Evolutionary conservation across 345 rosid genomes (phyloP), one percentile per base, ranked within the genome.

Genomic region (Eutrema yunnanense): DNA sequence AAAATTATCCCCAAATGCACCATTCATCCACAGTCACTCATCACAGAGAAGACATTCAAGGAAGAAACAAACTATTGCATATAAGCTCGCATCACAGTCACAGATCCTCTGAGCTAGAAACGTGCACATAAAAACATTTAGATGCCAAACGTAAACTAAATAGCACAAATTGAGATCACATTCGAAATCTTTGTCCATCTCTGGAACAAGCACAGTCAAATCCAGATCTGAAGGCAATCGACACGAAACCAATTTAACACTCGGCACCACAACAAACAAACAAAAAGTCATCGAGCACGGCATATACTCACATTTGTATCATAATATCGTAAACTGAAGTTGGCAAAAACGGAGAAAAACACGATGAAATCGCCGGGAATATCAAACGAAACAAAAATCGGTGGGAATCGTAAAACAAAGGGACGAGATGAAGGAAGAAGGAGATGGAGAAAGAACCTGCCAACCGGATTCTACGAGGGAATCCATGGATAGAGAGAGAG

Each of bases 401-500:
- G n/a, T n/a, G n/a, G n/a, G n/a, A n/a, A n/a, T n/a, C n/a, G n/a
- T n/a, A n/a, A n/a, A n/a, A n/a, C n/a, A n/a, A 48, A 14, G 59
- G 8, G 40, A 43, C 9, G 53, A 36, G 38, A 16, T 19, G 32
- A 11, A 6, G 13, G 19, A 44, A n/a, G 14, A 67, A 57, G 9
- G 19, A 52, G 64, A 27, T 29, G 33, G n/a, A 62, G 62, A 82
- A 40, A 37, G 38, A 84, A 92, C 98, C 96, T 69, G 86, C 98
- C 98, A 92, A 52, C 85, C 83, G 61, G 93, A 82, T 80, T 92
- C 90, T 63, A 92, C 59, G 73, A 86, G 27, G 51, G 87, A 84
- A 74, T 84, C 96, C 98, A 92, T 92, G 75, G 67, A 51, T 33
- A 56, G 40, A 54, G 62, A 38, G 49, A 41, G 43, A 22, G 30